These are phyloP conservation scores for Penicillium manginii DNA, from an alignment of 495 filamentous ascomycete species.

Conservation along the genomic window DNA sequence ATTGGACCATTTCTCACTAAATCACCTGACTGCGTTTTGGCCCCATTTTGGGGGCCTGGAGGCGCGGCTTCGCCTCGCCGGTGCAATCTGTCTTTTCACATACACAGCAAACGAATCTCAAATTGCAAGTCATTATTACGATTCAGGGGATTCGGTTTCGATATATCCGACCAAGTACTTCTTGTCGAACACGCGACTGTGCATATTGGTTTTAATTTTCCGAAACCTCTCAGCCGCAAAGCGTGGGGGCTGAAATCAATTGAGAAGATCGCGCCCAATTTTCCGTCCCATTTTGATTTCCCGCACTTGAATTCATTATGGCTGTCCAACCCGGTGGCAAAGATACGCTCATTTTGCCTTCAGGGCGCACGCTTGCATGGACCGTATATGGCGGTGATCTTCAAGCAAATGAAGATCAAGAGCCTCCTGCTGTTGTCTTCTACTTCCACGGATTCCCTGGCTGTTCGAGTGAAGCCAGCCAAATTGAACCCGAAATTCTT, in stretches of 20 bases:
- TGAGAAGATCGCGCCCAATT: neutral
- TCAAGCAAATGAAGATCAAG: neutral
- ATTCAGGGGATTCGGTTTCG: neutral
- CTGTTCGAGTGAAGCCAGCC: conserved; percentile 11
- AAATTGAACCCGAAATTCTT: neutral
- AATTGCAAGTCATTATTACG: neutral
- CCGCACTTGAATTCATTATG: neutral
- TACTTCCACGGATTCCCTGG: conserved; percentile 20
- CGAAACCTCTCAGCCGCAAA: neutral
- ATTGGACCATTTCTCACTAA: neutral
- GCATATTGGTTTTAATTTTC: neutral
- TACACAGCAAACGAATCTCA: neutral
- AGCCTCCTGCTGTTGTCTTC: conserved; percentile 2
- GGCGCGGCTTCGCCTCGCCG: neutral
- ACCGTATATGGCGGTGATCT: conserved; percentile 6
- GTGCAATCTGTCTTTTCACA: neutral
- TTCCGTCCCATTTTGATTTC: neutral
- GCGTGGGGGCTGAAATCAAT: neutral
- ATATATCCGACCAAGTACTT: neutral
- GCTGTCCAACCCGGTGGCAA: neutral
- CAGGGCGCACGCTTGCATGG: conserved; percentile 15
- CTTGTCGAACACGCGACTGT: neutral
- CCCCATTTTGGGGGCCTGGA: neutral
- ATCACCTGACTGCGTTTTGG: conserved; percentile 3
- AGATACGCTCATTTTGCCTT: conserved; percentile 9